phyloP scores from a whole-genome alignment of 768 basidiomycete species.

The Pulveroboletus sp. region DNA sequence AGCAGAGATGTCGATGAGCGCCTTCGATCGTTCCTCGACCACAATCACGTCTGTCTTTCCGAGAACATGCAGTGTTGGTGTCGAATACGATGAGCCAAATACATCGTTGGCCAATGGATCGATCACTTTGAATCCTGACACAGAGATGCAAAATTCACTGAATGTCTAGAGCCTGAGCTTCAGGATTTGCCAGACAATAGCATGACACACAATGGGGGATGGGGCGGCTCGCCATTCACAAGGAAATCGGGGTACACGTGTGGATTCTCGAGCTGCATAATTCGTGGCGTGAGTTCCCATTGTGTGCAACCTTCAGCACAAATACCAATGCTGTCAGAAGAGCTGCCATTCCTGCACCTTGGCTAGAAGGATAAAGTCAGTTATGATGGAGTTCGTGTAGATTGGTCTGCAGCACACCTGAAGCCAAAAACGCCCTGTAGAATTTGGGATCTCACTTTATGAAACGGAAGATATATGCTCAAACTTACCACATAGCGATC shows the following conservation, averaged over 20 bases:
- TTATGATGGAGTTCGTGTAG: background rate
- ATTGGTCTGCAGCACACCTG: constrained; percentile 41
- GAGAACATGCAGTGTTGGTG: constrained; percentile 74
- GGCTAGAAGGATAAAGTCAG: constrained; percentile 38
- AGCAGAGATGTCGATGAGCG: constrained; percentile 50
- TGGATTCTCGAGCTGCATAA: constrained; percentile 50
- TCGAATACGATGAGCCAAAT: constrained; percentile 51
- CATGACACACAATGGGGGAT: constrained; percentile 65
- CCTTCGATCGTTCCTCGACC: constrained; percentile 58
- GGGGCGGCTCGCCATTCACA: constrained; percentile 57
- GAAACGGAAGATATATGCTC: background rate
- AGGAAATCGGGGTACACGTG: constrained; percentile 54
- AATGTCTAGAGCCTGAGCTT: background rate
- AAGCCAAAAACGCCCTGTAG: constrained; percentile 75
- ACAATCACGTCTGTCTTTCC: constrained; percentile 79
- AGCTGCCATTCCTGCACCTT: constrained; percentile 75
- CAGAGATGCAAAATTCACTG: constrained; percentile 72
- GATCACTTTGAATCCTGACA: constrained; percentile 62
- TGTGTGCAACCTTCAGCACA: constrained; percentile 1
- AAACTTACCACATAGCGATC: constrained; percentile 62
- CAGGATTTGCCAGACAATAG: background rate
- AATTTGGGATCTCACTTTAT: background rate
- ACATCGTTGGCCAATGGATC: constrained; percentile 46
- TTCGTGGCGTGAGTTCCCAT: constrained; percentile 1
- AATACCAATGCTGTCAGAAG: constrained; percentile 66